Evolutionary conservation across 176 grass and related monocot genomes (phyloP), one percentile per base, ranked within the genome.

Genomic region (Neostapfia colusana): DNA sequence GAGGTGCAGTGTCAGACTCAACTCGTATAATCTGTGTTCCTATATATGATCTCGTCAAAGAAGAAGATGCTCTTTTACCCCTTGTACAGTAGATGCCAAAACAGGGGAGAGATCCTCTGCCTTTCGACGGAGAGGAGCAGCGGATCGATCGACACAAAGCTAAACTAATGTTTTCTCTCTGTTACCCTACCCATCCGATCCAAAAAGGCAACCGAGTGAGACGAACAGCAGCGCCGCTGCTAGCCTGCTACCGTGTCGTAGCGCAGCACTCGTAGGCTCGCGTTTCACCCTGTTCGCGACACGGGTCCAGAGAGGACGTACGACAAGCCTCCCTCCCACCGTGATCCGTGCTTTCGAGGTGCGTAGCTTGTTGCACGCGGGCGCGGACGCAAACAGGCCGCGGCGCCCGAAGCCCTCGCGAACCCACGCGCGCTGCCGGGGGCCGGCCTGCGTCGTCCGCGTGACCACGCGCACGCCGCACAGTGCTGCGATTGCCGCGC

Each of bases 401-500:
- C 3, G 76, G 39, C 23, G 28, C 15, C 69, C 76, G 1, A 3
- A 42, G 36, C 70, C 36, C 31, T 31, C 31, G 31, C 31, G 2
- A 3, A 31, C 1, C 31, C 31, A 31, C 31, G 31, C 31, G 31
- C 31, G 31, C 31, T 31, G 31, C 31, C n/a, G n/a, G n/a, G n/a
- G n/a, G n/a, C n/a, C n/a, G n/a, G n/a, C n/a, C n/a, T n/a, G n/a
- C n/a, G n/a, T n/a, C n/a, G n/a, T n/a, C n/a, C n/a, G n/a, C n/a
- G n/a, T n/a, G n/a, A n/a, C n/a, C n/a, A n/a, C n/a, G n/a, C n/a
- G n/a, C n/a, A n/a, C n/a, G n/a, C n/a, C n/a, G n/a, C 43, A 78
- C 74, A 73, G 75, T 59, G 26, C 39, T 9, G 53, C 77, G 64
- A 77, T 40, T 61, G 81, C 76, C 67, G 75, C 24, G 43, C 44